Evolutionary conservation across 2,329 filamentous ascomycete species (phyloP).

Genomic region (Paecilomyces niveus): DNA sequence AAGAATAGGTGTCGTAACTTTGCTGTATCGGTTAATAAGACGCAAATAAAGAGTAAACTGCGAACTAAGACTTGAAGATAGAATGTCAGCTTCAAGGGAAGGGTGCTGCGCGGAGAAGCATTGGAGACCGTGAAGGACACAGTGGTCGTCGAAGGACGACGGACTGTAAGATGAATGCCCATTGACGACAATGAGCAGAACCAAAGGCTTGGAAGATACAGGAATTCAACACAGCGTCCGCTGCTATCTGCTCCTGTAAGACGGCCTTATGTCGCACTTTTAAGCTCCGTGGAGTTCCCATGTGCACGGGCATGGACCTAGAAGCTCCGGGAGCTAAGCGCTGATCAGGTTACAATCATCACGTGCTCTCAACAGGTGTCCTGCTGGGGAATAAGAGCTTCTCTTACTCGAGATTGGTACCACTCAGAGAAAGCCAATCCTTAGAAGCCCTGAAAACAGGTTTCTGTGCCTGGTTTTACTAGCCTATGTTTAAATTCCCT

Average conservation of each 20-base stretch:
- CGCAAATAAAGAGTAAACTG: conserved; percentile 34
- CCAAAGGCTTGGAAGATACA: neutral
- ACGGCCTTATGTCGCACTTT: neutral
- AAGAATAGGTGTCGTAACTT: conserved; percentile 24
- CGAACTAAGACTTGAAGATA: conserved; percentile 40
- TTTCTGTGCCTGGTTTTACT: neutral
- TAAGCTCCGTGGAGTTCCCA: neutral
- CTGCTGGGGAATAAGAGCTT: neutral
- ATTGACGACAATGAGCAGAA: conserved; percentile 34
- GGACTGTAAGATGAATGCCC: conserved; percentile 46
- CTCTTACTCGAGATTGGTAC: neutral
- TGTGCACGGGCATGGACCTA: neutral
- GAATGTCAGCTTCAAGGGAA: conserved; percentile 39
- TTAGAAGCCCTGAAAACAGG: neutral
- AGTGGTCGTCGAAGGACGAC: conserved; percentile 72
- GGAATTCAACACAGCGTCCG: neutral
- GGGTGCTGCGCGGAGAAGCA: conserved; percentile 46
- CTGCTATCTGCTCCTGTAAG: neutral
- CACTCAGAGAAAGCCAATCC: neutral
- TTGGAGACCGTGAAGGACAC: conserved; percentile 89
- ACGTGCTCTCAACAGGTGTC: neutral
- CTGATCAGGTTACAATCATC: neutral
- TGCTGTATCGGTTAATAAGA: conserved; percentile 30
- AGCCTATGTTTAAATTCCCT: neutral
- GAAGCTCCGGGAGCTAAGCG: neutral